Evolutionary conservation across 202 grass and related monocot genomes (phyloP).

Genomic region (Elaeis oleifera): DNA sequence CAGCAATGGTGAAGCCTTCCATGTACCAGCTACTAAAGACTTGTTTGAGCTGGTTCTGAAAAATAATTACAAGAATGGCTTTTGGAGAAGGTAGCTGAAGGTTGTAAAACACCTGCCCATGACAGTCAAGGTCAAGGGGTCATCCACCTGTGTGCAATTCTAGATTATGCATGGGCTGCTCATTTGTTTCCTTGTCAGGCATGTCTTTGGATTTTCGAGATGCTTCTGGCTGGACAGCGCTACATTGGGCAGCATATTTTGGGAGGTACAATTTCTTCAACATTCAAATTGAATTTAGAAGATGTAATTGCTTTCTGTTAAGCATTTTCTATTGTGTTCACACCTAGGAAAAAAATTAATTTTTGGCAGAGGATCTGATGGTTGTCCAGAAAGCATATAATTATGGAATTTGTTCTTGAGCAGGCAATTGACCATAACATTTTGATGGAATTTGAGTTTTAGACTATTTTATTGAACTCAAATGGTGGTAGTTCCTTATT

Average conservation of each 20-base stretch:
- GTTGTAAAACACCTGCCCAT: slow-evolving; percentile 49
- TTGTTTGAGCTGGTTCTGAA: slow-evolving; percentile 79
- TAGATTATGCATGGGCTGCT: slow-evolving; percentile 86
- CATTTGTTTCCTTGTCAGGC: slow-evolving; percentile 56
- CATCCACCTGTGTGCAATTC: slow-evolving; percentile 87
- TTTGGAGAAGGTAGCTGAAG: slow-evolving; percentile 72
- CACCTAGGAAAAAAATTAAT: no score
- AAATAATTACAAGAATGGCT: slow-evolving; percentile 96
- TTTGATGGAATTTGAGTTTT: no score
- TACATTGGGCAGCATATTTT: slow-evolving; percentile 84
- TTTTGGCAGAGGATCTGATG: no score
- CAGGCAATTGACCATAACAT: no score
- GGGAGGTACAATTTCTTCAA: slow-evolving; percentile 48
- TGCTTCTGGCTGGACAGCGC: slow-evolving; percentile 81
- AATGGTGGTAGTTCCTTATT: no score
- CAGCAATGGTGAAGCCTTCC: slow-evolving; percentile 25
- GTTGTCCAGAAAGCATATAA: no score
- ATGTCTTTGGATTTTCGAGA: slow-evolving; percentile 98
- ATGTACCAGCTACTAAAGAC: slow-evolving; percentile 28
- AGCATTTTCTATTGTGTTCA: no score
- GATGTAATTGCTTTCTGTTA: no score
- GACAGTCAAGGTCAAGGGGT: slow-evolving; percentile 79
- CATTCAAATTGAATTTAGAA: no score
- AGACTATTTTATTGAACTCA: no score
- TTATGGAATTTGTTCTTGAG: no score